Evolutionary conservation across 768 basidiomycete species (phyloP), one percentile per base, ranked within the genome.

Genomic region (Leccinum longicurvipes): DNA sequence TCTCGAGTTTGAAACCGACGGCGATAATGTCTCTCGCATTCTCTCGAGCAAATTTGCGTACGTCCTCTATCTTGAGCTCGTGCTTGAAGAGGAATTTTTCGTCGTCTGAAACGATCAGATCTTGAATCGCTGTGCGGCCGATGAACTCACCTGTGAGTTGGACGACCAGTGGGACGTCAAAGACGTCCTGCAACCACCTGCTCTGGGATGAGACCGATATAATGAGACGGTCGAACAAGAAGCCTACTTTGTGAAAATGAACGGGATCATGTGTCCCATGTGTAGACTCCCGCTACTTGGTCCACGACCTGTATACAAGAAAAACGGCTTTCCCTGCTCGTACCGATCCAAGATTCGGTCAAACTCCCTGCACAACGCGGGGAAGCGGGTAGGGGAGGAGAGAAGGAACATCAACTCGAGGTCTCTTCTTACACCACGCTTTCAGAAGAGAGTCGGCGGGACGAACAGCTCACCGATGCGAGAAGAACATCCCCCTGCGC

Each of bases 41-140:
- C 67, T 83, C 82, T 54, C 82, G 81, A 8, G 92, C 83, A 69
- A 94, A 98, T 23, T 77, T 76, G 67, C 85, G 83, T 21, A 90
- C 89, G 69, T 98, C 87, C 61, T 98, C 92, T 32, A 91, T 80
- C 70, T 92, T 95, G 57, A 97, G 82, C 61, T 90, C 89, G 53
- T 93, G 91, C 72, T 98, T 96, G 82, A 99, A 97, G 47, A 99
- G 73, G 78, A 98, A 99, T 72, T 99, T 99, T 71, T 99, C 97
- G 71, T 99, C 97, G 66, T 99, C 97, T 92, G 62, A 21, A 34
- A 17, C 39, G 17, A 47, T 9, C 15, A 19, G 50, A 42, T 17
- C 11, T 12, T 8, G 15, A 34, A 58, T 21, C 41, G 10, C 14
- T 34, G 23, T 19, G 14, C 32, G 31, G 44, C 44, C 21, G 17